Base-by-base conservation (phyloP, 768 basidiomycete species). In the Collybia sp. region DNA sequence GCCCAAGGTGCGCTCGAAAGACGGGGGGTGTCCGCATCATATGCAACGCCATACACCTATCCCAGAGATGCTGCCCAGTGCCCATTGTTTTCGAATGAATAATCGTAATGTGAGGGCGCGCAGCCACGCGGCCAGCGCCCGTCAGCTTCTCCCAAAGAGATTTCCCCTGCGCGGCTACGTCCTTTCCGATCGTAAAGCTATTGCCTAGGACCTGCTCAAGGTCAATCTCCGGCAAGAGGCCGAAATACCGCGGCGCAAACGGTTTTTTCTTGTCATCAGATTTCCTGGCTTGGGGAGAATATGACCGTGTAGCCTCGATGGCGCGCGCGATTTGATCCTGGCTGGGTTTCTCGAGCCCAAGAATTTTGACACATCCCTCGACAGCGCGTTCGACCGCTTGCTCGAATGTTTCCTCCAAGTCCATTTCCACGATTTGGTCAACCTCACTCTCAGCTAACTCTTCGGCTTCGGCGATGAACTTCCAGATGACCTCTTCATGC, bases 401-500 rank as follows among this genome's bases (percentile, higher is more conserved):
- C 57, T 82, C 76, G 12, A 86, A 62, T 4, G 65, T 56, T 43
- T 82, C 80, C 31, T 71, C 68, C 12, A 87, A 38, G 57, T 64
- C 67, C 81, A 91, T 86, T 31, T 86, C 78, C 15, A 97, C 66
- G 2, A 72, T 70, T 1, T 62, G 80, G 49, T 91, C 85, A 5
- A 89, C 83, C 36, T 59, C 58, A 16, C 38, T 45, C 8, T 50
- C 46, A 6, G 73, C 63, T 6, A 97, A 81, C 52, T 79, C 74
- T 52, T 93, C 80, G 0, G 70, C 61, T n/a, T 66, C 51, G 18
- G 65, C 68, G 44, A 98, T 66, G 68, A 99, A 98, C 64, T 70
- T 72, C 81, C 83, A 83, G n/a, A 98, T 63, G 15, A 94, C 78
- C 5, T 78, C 71, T 63, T 96, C 93, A 63, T 98, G 89, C 19